phyloP scores from a whole-genome alignment of 2,329 filamentous ascomycete species.

The Xylaria sp. region DNA sequence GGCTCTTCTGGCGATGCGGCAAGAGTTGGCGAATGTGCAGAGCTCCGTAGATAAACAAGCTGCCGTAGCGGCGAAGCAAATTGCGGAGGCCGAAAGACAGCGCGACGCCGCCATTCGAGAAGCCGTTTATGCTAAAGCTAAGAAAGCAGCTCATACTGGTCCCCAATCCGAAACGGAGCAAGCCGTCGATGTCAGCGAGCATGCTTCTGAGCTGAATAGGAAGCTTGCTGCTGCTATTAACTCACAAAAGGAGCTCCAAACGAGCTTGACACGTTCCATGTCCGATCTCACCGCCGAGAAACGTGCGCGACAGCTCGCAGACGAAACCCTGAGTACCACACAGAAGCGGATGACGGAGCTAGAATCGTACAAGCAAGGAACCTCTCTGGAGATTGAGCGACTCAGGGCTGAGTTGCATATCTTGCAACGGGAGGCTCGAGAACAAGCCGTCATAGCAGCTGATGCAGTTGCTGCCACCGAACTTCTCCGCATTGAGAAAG shows the following conservation, averaged over 20 bases:
- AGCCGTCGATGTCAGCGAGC: conserved; percentile 51
- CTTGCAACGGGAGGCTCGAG: conserved; percentile 68
- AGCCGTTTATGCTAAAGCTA: conserved; percentile 91
- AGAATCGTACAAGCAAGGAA: conserved; percentile 77
- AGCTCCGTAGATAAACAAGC: conserved; percentile 84
- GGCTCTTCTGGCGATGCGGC: conserved; percentile 84
- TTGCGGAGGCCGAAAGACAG: conserved; percentile 92
- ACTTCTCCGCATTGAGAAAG: conserved; percentile 79
- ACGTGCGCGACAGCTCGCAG: conserved; percentile 73
- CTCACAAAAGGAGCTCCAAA: conserved; percentile 72
- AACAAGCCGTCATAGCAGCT: conserved; percentile 70
- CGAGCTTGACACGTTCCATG: conserved; percentile 63
- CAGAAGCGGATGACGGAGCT: conserved; percentile 79
- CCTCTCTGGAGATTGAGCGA: conserved; percentile 76
- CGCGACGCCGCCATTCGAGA: conserved; percentile 91
- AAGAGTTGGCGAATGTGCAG: conserved; percentile 85
- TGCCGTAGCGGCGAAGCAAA: conserved; percentile 75
- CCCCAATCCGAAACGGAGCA: conserved; percentile 55
- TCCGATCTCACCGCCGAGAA: conserved; percentile 75
- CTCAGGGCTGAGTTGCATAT: conserved; percentile 81
- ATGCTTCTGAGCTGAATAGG: conserved; percentile 68
- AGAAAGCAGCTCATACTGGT: conserved; percentile 69
- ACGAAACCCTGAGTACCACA: conserved; percentile 78
- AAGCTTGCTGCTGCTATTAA: conserved; percentile 79
- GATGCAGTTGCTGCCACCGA: conserved; percentile 72